Evolutionary conservation across 2,329 filamentous ascomycete species (phyloP), one percentile per base, ranked within the genome.

Genomic region (Lecanicillium sp.): DNA sequence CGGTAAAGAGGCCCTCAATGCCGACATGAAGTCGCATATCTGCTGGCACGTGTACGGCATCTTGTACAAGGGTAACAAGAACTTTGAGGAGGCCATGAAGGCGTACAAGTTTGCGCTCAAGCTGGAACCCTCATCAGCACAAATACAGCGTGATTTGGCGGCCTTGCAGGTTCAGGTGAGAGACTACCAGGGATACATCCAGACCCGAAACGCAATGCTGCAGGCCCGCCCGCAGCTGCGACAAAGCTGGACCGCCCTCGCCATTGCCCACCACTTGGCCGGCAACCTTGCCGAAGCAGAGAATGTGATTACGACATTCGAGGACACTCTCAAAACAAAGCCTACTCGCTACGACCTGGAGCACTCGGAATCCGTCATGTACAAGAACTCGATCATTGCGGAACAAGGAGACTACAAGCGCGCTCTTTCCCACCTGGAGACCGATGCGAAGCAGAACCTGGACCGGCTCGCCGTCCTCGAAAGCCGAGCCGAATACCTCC

Each of bases 31-130:
- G 73, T 96, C 90, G 60, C 91, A 97, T 69, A 90, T 98, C 60
- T 97, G 90, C 75, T 98, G 93, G 93, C 94, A 98, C 68, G 93
- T 98, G 52, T 98, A 97, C 66, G 93, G 94, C 26, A 71, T 98
- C 57, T 78, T 98, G 43, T 97, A 95, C 70, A 84, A 91, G 44
- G 85, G 88, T 41, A 86, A 87, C 63, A 97, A 97, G 77, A 97
- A 98, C 70, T 97, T 94, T 60, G 93, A 97, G 67, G 93, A 97
- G 71, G 91, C 94, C 9, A 96, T 96, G 72, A 97, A 97, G 75
- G 94, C 93, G 50, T 98, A 98, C 75, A 94, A 95, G 66, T 95
- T 95, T 67, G 93, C 93, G 14, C 73, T 98, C 58, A 84, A 82
- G 63, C 79, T 97, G 51, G 93, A 98, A 62, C 91, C 94, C n/a